Conservation (phyloP, 257 asterid species). For the Solanum etuberosum region DNA sequence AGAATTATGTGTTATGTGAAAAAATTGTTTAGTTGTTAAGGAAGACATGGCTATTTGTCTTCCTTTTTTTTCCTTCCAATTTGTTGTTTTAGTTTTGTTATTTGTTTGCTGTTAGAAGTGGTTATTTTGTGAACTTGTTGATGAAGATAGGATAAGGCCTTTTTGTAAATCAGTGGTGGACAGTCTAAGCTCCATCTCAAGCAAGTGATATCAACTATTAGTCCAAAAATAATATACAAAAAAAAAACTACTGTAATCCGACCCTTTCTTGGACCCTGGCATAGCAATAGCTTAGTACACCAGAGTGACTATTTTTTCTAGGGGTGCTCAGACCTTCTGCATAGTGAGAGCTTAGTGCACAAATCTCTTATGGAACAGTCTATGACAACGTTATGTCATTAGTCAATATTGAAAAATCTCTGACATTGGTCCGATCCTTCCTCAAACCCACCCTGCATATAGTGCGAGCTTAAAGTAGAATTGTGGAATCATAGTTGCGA, state of each 20-base stretch:
- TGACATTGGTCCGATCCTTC: not conserved
- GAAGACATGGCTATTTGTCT: constrained; percentile 29
- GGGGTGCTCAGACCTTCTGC: not conserved
- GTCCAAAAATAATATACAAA: not conserved
- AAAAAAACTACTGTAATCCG: not conserved
- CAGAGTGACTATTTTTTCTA: not conserved
- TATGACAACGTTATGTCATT: not conserved
- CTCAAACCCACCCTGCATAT: not conserved
- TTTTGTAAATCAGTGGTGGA: not conserved
- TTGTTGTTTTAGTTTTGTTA: not conserved
- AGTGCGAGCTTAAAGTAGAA: not conserved
- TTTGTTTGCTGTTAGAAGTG: constrained; percentile 2
- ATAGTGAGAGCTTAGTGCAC: not conserved
- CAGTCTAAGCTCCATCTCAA: not conserved
- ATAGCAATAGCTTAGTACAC: not conserved
- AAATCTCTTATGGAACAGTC: not conserved
- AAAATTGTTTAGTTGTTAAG: constrained; percentile 27
- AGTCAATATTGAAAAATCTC: not conserved
- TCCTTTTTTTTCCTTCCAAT: not conserved
- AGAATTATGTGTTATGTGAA: constrained; percentile 11
- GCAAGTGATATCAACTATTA: not conserved
- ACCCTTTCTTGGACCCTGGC: not conserved
- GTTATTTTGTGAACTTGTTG: constrained; percentile 1
- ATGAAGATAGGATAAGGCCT: not conserved
- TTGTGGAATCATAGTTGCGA: not conserved